Percentiles rank a stretch among this genome's conserved stretches.
These are phyloP conservation scores for Ambrosia artemisiifolia DNA, from an alignment of 129 eudicot species.

Conservation along the genomic window DNA sequence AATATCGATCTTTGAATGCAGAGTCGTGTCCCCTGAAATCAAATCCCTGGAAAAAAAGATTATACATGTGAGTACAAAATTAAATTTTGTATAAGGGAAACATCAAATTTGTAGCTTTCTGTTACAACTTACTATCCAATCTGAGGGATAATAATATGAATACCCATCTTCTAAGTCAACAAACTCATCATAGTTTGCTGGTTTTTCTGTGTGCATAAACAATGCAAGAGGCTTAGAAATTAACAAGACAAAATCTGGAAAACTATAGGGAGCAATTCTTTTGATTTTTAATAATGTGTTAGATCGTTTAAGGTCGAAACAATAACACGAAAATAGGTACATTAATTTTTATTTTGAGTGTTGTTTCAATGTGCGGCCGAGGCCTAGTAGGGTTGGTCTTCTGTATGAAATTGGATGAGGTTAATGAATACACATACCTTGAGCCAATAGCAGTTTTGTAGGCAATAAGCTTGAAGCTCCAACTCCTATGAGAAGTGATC, in stretches of 20 bases:
- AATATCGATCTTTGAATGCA: slow-evolving; percentile 78
- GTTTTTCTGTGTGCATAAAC: slow-evolving; percentile 52
- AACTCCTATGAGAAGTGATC: slow-evolving; percentile 56
- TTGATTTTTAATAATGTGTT: background rate
- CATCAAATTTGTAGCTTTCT: background rate
- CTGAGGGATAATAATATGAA: slow-evolving; percentile 83
- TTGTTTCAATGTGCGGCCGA: background rate
- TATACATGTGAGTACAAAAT: background rate
- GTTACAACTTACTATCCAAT: slow-evolving; percentile 70
- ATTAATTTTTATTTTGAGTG: background rate
- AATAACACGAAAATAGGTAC: background rate
- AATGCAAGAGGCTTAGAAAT: slow-evolving; percentile 6
- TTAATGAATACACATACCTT: slow-evolving; percentile 45
- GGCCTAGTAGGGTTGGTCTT: too few relatives aligned
- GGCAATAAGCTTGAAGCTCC: slow-evolving; percentile 64
- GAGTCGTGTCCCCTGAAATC: slow-evolving; percentile 91
- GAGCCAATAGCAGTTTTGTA: slow-evolving; percentile 50
- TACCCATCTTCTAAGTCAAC: slow-evolving; percentile 80
- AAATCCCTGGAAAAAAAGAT: slow-evolving; percentile 45
- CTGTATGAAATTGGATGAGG: too few relatives aligned
- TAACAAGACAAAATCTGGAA: background rate
- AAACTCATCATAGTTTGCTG: slow-evolving; percentile 56
- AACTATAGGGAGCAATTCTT: background rate
- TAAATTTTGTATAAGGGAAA: background rate
- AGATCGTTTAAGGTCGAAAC: background rate